A percentile compares a stretch with the other conserved stretches of the same genome.
Conservation (phyloP, 192 early-diverging fungal genomes). For the Funneliformis mosseae region DNA sequence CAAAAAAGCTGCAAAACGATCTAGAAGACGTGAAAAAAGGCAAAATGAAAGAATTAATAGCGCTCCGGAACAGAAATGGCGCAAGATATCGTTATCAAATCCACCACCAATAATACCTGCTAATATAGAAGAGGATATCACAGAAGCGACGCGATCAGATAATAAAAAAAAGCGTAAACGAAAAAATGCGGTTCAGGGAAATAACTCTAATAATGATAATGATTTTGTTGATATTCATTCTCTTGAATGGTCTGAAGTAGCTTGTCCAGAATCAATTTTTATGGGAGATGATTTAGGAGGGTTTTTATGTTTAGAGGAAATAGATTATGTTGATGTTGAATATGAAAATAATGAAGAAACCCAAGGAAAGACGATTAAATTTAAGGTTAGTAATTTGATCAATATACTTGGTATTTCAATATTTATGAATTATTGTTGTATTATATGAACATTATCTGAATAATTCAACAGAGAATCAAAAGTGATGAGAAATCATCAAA, state of each 20-base stretch:
- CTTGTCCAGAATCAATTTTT: slow-evolving; percentile 21
- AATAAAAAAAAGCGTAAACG: not conserved
- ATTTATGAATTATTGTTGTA: not conserved
- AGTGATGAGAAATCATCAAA: slow-evolving; percentile 24
- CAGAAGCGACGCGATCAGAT: not conserved
- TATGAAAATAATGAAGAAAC: slow-evolving; percentile 63
- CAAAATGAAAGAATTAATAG: not conserved
- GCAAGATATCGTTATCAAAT: not conserved
- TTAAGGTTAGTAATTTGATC: slow-evolving; percentile 55
- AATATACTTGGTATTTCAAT: not conserved
- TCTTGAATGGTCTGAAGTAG: slow-evolving; percentile 18
- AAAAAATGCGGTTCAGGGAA: not conserved
- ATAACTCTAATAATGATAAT: not conserved
- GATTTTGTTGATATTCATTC: slow-evolving; percentile 7
- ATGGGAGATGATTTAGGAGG: slow-evolving; percentile 67
- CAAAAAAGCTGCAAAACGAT: not conserved
- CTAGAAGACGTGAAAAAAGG: not conserved
- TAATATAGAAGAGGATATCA: not conserved
- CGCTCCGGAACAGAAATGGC: not conserved
- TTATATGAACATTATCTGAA: no score
- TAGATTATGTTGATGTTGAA: slow-evolving; percentile 80
- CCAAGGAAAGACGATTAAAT: slow-evolving; percentile 72
- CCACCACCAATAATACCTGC: not conserved
- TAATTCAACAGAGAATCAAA: slow-evolving; percentile 11
- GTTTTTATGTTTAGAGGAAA: slow-evolving; percentile 85